Evolutionary conservation across 495 filamentous ascomycete genomes (phyloP), one percentile per base, ranked within the genome.

Genomic region (Aspergillus mulundensis): DNA sequence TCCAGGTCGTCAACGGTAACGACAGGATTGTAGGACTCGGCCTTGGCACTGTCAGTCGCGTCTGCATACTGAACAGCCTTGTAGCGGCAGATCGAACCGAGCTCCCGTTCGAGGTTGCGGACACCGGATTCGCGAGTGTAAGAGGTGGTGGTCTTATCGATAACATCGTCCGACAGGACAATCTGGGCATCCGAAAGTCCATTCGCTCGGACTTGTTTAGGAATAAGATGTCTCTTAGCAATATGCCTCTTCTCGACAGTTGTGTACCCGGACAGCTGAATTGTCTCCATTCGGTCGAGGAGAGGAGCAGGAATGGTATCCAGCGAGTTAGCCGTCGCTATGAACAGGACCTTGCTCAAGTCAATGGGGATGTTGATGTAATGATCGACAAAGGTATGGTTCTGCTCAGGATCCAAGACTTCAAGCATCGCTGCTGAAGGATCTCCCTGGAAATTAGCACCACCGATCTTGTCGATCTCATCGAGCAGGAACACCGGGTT

Each of bases 71-170:
- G 86, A 25, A 99, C 94, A 10, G 94, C 94, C 77, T 99, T 99
- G 58, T 87, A 85, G 46, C 94, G 90, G 64, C 93, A 95, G 46
- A 99, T 91, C 28, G 90, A 88, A 50, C 93, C 92, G 58, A 99
- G 84, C 72, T 97, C 95, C 49, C 94, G 87, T 71, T 99, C 94
- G 3, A 99, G 82, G 64, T 94, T 97, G 60, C 94, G 91, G 7
- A 99, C 94, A 39, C 94, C 94, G n/a, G 94, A 87, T 75, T 99
- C 94, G 46, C 95, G 89, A 14, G 94, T 99, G 72, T 99, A 99
- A 6, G 88, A 87, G 50, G 91, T 91, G 62, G 96, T 96, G 49
- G 96, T 90, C 69, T 91, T 96, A 67, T 91, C 88, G 41, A 99
- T 82, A 5, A 96, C 92, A 20, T 94, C 89, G 41, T 89, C 84